Evolutionary conservation across 768 basidiomycete genomes (phyloP).

Genomic region (Rhizopogon salebrosus): DNA sequence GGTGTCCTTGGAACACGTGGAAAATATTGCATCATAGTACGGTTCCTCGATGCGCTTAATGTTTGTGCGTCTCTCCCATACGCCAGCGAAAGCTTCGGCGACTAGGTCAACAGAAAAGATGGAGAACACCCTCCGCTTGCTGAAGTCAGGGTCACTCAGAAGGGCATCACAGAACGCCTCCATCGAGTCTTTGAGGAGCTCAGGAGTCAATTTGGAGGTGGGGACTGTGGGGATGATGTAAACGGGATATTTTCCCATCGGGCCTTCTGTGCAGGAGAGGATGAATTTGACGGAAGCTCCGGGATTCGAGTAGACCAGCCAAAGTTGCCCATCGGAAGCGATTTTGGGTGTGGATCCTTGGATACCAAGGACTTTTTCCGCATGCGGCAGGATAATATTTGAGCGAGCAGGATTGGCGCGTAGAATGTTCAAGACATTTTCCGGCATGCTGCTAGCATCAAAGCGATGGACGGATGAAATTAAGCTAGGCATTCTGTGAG

Average conservation of each 20-base stretch:
- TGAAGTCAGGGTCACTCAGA: constrained; percentile 16
- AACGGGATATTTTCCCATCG: constrained; percentile 43
- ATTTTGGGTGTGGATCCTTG: constrained; percentile 18
- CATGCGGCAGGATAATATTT: constrained; percentile 50
- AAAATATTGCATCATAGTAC: constrained; percentile 46
- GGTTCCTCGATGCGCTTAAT: constrained; percentile 34
- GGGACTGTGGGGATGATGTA: constrained; percentile 40
- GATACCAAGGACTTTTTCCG: constrained; percentile 34
- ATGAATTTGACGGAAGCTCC: constrained; percentile 35
- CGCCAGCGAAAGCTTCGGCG: constrained; percentile 36
- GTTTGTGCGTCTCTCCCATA: constrained; percentile 40
- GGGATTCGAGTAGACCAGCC: constrained; percentile 42
- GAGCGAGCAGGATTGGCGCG: constrained; percentile 25
- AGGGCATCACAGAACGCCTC: constrained; percentile 33
- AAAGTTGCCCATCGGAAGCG: constrained; percentile 30
- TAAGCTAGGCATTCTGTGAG: constrained; percentile 13
- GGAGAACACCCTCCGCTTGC: constrained; percentile 50
- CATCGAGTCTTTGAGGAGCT: constrained; percentile 31
- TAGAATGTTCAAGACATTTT: constrained; percentile 25
- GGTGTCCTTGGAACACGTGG: constrained; percentile 37
- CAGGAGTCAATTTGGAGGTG: constrained; percentile 17
- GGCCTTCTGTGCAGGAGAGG: constrained; percentile 41
- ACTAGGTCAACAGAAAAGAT: constrained; percentile 48
- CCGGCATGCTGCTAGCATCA: constrained; percentile 15
- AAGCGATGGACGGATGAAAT: constrained; percentile 2